Base-by-base conservation (phyloP, 78 protist species). In the Anaeramoeba flamelloides region DNA sequence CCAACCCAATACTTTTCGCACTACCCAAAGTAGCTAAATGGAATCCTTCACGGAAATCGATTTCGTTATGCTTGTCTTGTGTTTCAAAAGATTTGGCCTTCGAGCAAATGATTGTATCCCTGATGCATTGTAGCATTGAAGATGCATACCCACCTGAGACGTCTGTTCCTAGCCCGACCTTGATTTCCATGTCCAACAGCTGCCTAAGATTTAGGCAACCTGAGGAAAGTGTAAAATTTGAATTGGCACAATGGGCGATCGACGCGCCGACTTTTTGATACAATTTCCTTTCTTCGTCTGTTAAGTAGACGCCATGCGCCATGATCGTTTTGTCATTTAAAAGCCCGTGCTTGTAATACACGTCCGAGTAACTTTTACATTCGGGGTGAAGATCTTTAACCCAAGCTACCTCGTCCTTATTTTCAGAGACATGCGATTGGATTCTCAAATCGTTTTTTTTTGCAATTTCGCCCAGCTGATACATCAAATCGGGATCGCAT, bases 81-180 rank as follows among this genome's bases (percentile, higher is more conserved):
- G 93, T 87, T 12, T 89, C 92, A 12, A 85, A 30, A 41, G 75
- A 83, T 38, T 89, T 87, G 22, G 90, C 38, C 38, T 89, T 81
- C 33, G 94, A 91, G 37, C 85, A 76, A 39, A 79, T 82, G 36
- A 92, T 30, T 12, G 92, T 40, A 30, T 85, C 83, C 30, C 91
- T 83, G 34, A 89, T 88, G 1, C 88, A 89, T 37, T 33, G 32
- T 77, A 92, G 85, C 65, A 92, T 90, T 3, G 89, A 85, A 1
- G 88, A 36, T 37, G 77, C 2, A 38, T 22, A 86, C 75, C 95
- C 95, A 39, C 95, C 95, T 0, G 81, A 12, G 8, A 89, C 75
- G 65, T 92, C 95, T 2, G 95, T 92, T 36, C 95, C 95, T 36
- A 92, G 81, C 0, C 91, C 90, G 1, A 92, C 88, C 1, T 0